These are phyloP conservation scores for Magnaporthiopsis incrustans DNA, from an alignment of 2,329 filamentous ascomycete genomes.

Conservation along the genomic window DNA sequence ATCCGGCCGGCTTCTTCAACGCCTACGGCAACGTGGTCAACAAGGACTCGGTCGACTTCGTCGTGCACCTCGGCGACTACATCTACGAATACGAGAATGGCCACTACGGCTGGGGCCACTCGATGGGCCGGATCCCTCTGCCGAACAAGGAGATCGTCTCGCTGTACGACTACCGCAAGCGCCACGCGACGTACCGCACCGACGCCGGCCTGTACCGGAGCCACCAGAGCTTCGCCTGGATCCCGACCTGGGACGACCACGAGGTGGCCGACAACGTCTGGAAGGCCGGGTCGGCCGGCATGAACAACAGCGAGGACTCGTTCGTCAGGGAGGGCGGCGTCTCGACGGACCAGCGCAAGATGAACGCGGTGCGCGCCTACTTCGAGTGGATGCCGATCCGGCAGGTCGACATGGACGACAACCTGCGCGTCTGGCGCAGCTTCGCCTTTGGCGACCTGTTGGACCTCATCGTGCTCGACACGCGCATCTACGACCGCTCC, in stretches of 20 bases:
- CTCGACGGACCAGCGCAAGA: conserved; percentile 65
- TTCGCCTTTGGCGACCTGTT: conserved; percentile 60
- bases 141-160: conserved; percentile 43
- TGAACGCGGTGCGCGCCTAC: conserved; percentile 64
- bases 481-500: conserved; percentile 58
- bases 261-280: conserved; percentile 60
- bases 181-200: conserved; percentile 51
- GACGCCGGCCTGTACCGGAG: conserved; percentile 49
- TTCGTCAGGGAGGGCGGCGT: conserved; percentile 52
- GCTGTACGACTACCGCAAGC: conserved; percentile 51
- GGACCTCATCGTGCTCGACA: conserved; percentile 62
- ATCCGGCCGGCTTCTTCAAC: conserved; percentile 50
- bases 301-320: conserved; percentile 60
- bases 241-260: conserved; percentile 57
- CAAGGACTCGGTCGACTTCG: conserved; percentile 53
- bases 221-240: conserved; percentile 53
- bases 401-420: conserved; percentile 61
- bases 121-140: conserved; percentile 42
- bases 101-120: conserved; percentile 41
- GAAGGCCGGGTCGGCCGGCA: conserved; percentile 48
- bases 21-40: conserved; percentile 50
- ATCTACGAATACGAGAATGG: conserved; percentile 54
- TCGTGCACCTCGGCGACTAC: conserved; percentile 51
- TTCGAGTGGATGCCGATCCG: conserved; percentile 51
- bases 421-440: conserved; percentile 58